Base-by-base conservation (phyloP, 495 filamentous ascomycete species). In the Aspergillus hancockii region DNA sequence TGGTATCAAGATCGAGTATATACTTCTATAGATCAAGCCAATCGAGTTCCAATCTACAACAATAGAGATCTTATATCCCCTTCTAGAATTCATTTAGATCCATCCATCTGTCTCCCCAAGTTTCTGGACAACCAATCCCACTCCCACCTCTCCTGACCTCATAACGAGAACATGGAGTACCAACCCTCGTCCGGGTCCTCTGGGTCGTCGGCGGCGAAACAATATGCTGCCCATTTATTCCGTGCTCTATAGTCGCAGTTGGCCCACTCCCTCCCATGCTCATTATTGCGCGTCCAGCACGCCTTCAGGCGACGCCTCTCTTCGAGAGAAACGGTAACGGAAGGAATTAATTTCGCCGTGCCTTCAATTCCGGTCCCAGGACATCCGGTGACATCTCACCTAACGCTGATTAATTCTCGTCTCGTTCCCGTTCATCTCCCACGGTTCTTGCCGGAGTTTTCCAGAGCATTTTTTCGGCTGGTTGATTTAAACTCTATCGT, bases 151-250 rank as follows among this genome's bases (percentile, higher is more conserved):
- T 46, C 16, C 9, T 14, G 18, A 41, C n/a, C 51, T 18, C 8
- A 22, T 41, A 18, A 18, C 12, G 14, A 7, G 2, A 23, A 22
- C 8, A 28, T 22, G 18, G 25, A 2, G 4, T 36, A 9, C n/a
- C 23, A 10, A 18, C 54, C 43, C 8, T 28, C 54, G 4, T 41
- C 41, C 8, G 18, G n/a, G 41, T 45, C 19, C 19, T 3, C 1
- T 41, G 12, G 5, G 38, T 41, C 3, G n/a, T 14, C 14, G 9
- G 43, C 43, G 43, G n/a, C n/a, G 25, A 14, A 59, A 47, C 19
- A 36, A 25, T 1, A 34, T 49, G 18, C 43, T 52, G 46, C 47
- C 58, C 54, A 36, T 60, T 51, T 60, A 55, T 55, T 55, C 51
- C 52, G 52, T 60, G 58, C 41, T 46, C 52, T 22, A 43, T 54